Evolutionary conservation across 352 stramenopile species (phyloP).

Genomic region (Phytophthora litchii): DNA sequence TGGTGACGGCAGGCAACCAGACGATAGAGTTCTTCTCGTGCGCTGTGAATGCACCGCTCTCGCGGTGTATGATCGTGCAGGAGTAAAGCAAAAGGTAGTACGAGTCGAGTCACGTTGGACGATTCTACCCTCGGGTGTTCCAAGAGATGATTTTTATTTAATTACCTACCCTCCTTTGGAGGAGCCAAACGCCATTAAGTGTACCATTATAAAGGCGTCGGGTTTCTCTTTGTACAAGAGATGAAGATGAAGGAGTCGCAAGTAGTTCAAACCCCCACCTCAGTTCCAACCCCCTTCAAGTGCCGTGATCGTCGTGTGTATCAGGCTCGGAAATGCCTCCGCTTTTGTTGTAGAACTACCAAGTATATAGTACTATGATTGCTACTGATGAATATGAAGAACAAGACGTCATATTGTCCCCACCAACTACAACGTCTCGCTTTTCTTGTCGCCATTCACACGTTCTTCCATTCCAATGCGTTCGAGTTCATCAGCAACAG

Average conservation of each 20-base stretch:
- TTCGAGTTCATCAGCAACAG: conserved; percentile 60
- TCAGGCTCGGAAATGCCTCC: conserved; percentile 19
- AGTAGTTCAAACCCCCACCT: conserved; percentile 32
- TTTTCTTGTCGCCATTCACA: conserved; percentile 9
- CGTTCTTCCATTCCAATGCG: conserved; percentile 21
- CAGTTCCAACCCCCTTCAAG: conserved; percentile 16
- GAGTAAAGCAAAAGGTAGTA: conserved; percentile 43
- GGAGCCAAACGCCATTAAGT: conserved; percentile 26
- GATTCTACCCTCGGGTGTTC: conserved; percentile 18
- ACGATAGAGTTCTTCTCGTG: conserved; percentile 88
- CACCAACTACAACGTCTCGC: neutral
- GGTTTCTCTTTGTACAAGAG: conserved; percentile 37
- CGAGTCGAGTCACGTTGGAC: conserved; percentile 18
- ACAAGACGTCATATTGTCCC: conserved; percentile 33
- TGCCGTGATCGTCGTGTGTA: conserved; percentile 37
- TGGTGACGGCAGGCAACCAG: conserved; percentile 81
- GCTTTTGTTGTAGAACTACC: conserved; percentile 59
- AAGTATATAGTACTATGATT: conserved; percentile 54
- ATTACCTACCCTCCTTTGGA: conserved; percentile 31
- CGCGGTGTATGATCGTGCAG: conserved; percentile 67
- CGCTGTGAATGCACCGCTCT: conserved; percentile 73
- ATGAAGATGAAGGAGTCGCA: conserved; percentile 35
- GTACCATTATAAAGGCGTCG: conserved; percentile 45
- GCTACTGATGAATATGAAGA: conserved; percentile 41
- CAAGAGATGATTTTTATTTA: conserved; percentile 39